Conservation (phyloP, 1,284 basidiomycete species). For the Cutaneotrichosporon sp. region DNA sequence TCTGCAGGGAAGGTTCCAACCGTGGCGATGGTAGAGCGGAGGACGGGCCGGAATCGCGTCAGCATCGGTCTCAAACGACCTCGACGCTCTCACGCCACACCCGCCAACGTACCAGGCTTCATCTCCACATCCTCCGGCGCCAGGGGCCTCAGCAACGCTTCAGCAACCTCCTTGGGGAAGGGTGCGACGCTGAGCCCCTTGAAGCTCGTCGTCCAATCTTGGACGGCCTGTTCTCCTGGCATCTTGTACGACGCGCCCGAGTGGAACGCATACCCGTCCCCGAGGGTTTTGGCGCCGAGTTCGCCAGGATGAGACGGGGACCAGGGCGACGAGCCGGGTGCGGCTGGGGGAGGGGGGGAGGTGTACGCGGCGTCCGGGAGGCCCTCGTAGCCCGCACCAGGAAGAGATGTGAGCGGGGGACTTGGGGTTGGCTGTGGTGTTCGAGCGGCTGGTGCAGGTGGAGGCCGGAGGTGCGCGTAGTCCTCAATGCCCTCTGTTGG, state of each 20-base stretch:
- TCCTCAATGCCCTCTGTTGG: slow-evolving; percentile 20
- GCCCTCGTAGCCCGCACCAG: slow-evolving; percentile 19
- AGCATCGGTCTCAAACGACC: not conserved
- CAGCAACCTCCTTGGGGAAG: slow-evolving; percentile 70
- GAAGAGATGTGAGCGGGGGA: slow-evolving; percentile 21
- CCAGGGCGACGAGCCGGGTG: not conserved
- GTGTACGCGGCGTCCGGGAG: slow-evolving; percentile 7
- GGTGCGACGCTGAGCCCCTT: slow-evolving; percentile 72
- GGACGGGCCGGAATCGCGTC: not conserved
- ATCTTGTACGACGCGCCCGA: no score
- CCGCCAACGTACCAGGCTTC: slow-evolving; percentile 11
- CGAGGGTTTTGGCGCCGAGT: slow-evolving; percentile 1
- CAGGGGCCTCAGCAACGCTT: slow-evolving; percentile 69
- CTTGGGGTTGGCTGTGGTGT: not conserved
- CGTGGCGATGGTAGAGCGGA: not conserved
- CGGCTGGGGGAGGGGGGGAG: not conserved
- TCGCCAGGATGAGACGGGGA: not conserved
- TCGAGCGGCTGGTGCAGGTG: not conserved
- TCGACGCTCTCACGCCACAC: not conserved
- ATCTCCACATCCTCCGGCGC: slow-evolving; percentile 51
- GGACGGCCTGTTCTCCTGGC: slow-evolving; percentile 1
- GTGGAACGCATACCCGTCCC: slow-evolving; percentile 11
- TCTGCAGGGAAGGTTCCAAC: slow-evolving; percentile 57
- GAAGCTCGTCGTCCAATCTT: slow-evolving; percentile 85
- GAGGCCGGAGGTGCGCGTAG: slow-evolving; percentile 15